A percentile compares a stretch with the other conserved stretches of the same genome.
Evolutionary conservation across 2,329 filamentous ascomycete species (phyloP).

Genomic region (Drechslera avenae): DNA sequence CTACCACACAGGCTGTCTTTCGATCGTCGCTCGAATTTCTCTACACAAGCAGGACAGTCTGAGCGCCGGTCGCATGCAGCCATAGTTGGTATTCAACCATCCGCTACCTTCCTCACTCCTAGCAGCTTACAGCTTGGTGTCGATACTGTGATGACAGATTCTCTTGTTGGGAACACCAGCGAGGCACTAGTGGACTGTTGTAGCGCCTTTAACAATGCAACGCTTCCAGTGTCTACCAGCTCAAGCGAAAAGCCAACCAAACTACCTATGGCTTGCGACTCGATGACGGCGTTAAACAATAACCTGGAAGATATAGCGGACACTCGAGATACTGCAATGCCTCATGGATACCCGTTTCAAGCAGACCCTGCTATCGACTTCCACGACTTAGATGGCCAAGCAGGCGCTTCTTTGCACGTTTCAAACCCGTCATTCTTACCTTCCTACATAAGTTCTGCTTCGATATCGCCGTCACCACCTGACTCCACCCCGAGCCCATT

Average conservation of each 20-base stretch:
- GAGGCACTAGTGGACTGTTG: background rate
- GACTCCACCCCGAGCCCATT: slow-evolving; percentile 1
- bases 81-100: slow-evolving; percentile 4
- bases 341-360: background rate
- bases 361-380: background rate
- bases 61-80: slow-evolving; percentile 2
- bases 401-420: background rate
- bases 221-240: background rate
- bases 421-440: background rate
- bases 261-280: background rate
- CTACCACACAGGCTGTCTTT: slow-evolving; percentile 15
- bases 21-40: slow-evolving; percentile 2
- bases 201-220: background rate
- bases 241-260: background rate
- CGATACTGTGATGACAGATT: background rate
- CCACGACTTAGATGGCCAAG: background rate
- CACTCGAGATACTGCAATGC: background rate
- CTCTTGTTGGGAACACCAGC: background rate
- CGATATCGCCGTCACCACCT: slow-evolving; percentile 1
- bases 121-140: background rate
- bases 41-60: slow-evolving; percentile 5
- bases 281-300: background rate
- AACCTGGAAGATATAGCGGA: background rate
- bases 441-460: slow-evolving; percentile 9
- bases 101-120: slow-evolving; percentile 1